A percentile compares a stretch with the other conserved stretches of the same genome.
phyloP scores from a whole-genome alignment of 768 basidiomycete species.

The Tephrocybe sp. region DNA sequence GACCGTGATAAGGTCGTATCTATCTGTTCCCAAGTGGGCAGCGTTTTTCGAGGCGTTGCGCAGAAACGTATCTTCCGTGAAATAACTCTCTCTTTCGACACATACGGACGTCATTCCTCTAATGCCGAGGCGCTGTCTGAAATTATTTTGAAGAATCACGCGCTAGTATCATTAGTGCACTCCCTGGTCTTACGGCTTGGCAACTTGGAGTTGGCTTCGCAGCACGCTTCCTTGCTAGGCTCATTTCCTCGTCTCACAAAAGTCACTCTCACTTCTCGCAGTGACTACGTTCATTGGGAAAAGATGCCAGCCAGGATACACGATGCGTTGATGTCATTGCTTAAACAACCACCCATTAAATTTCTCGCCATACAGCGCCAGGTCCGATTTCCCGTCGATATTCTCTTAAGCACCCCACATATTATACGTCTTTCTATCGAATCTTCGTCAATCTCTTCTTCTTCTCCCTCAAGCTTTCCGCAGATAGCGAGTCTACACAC shows the following conservation, averaged over 20 bases:
- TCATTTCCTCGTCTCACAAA: not conserved
- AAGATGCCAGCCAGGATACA: not conserved
- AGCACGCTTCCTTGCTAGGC: not conserved
- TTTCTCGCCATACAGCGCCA: not conserved
- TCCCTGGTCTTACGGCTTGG: not conserved
- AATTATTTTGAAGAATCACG: not conserved
- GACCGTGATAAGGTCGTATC: not conserved
- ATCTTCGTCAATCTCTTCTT: not conserved
- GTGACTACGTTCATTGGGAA: not conserved
- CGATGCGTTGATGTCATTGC: not conserved
- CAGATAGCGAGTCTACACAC: not conserved
- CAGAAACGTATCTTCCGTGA: slow-evolving; percentile 2
- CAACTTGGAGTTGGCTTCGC: not conserved
- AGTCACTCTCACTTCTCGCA: not conserved
- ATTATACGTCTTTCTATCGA: not conserved
- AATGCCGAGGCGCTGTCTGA: not conserved
- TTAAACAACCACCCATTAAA: not conserved
- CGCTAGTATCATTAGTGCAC: not conserved
- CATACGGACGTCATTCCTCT: not conserved
- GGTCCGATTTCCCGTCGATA: not conserved
- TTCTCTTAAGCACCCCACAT: not conserved
- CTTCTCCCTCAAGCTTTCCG: too few species aligned
- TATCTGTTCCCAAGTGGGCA: not conserved
- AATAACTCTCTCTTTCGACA: not conserved
- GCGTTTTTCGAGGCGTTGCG: not conserved